Evolutionary conservation across 2,329 filamentous ascomycete species (phyloP).

Genomic region (Sporothrix curviconia): DNA sequence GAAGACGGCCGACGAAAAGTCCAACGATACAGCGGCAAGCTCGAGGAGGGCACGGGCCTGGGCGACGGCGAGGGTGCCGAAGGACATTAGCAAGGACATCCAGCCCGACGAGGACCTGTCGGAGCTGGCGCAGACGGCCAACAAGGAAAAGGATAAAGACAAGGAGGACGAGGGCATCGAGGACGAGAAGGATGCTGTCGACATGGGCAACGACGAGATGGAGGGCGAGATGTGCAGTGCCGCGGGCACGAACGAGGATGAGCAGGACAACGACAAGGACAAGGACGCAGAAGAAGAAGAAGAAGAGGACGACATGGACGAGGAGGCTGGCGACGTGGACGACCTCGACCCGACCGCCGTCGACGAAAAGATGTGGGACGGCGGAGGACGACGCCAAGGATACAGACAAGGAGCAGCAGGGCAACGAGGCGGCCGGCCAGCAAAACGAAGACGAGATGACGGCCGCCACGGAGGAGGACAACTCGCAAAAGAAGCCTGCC

Average conservation of each 20-base stretch:
- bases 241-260: constrained; percentile 56
- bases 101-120: constrained; percentile 87
- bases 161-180: constrained; percentile 63
- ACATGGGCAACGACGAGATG: constrained; percentile 87
- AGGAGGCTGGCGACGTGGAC: constrained; percentile 85
- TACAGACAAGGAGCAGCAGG: constrained; percentile 74
- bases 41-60: constrained; percentile 87
- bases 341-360: constrained; percentile 83
- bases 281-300: constrained; percentile 54
- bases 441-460: constrained; percentile 60
- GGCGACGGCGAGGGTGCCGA: constrained; percentile 93
- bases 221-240: constrained; percentile 71
- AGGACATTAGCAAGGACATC: constrained; percentile 96
- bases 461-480: constrained; percentile 50
- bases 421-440: constrained; percentile 63
- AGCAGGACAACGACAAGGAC: constrained; percentile 52
- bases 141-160: constrained; percentile 55
- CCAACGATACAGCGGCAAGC: constrained; percentile 52
- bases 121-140: constrained; percentile 80
- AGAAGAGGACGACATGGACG: constrained; percentile 71
- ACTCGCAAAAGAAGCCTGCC: constrained; percentile 58
- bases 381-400: constrained; percentile 68
- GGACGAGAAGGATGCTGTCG: constrained; percentile 78
- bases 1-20: constrained; percentile 65
- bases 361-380: constrained; percentile 99